A percentile compares a stretch with the other conserved stretches of the same genome.
phyloP scores from a whole-genome alignment of 2,329 filamentous ascomycete species.

The Plenodomus lindquistii region DNA sequence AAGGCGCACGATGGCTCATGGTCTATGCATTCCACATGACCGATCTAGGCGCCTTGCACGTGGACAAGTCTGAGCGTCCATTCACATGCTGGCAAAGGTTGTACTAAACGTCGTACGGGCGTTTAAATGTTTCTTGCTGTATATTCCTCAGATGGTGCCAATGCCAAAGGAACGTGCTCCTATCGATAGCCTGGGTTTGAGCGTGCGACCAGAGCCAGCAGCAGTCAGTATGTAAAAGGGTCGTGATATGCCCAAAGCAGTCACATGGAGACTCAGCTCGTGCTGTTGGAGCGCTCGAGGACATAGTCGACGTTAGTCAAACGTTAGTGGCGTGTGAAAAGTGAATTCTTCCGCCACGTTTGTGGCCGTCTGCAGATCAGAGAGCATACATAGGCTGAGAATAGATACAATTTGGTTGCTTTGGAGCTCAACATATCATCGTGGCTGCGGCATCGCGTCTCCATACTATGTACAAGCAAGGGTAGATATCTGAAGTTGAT shows the following conservation, averaged over 20 bases:
- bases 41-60: neutral
- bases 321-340: too few species aligned
- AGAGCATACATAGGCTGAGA: too few species aligned
- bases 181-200: neutral
- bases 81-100: neutral
- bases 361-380: too few species aligned
- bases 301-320: too few species aligned
- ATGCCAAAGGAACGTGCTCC: neutral
- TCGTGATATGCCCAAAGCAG: neutral
- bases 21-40: too few species aligned
- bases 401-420: too few species aligned
- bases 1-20: too few species aligned
- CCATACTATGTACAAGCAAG: neutral
- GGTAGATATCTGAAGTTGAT: neutral
- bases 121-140: neutral
- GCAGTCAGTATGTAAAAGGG: neutral
- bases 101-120: neutral
- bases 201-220: neutral
- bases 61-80: neutral
- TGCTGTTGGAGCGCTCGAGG: neutral
- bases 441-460: neutral
- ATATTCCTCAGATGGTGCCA: neutral
- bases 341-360: too few species aligned
- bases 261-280: neutral
- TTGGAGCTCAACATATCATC: too few species aligned